phyloP scores from a whole-genome alignment of 2,329 filamentous ascomycete species.

The Trematosphaeria pertusa region DNA sequence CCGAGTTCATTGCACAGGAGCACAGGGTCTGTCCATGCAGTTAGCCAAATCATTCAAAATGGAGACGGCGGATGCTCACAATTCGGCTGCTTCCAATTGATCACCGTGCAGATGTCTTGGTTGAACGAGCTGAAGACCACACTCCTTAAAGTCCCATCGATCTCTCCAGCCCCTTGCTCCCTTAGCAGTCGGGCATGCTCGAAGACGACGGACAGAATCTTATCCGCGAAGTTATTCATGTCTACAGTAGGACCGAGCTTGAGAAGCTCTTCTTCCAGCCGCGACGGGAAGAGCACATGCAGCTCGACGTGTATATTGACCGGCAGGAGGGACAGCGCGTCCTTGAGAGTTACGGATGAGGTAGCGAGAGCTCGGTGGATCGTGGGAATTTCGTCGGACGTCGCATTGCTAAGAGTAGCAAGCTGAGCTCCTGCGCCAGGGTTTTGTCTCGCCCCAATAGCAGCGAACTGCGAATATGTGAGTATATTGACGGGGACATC shows the following conservation, averaged over 20 bases:
- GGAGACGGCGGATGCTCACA: constrained; percentile 62
- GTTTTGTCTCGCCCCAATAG: constrained; percentile 48
- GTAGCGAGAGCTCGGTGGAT: constrained; percentile 75
- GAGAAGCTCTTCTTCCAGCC: constrained; percentile 72
- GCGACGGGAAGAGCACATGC: constrained; percentile 86
- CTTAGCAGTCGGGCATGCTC: constrained; percentile 80
- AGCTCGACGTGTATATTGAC: constrained; percentile 85
- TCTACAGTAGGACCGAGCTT: constrained; percentile 78
- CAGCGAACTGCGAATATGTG: constrained; percentile 74
- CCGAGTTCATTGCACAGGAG: constrained; percentile 94
- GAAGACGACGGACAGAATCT: constrained; percentile 84
- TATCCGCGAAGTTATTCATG: constrained; percentile 86
- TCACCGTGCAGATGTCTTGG: constrained; percentile 83
- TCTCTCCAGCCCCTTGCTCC: constrained; percentile 59
- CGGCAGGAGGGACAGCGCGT: constrained; percentile 78
- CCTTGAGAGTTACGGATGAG: constrained; percentile 79
- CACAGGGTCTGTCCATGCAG: constrained; percentile 70
- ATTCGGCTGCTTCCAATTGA: constrained; percentile 99
- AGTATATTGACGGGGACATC: constrained; percentile 84
- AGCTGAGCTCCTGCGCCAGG: constrained; percentile 30
- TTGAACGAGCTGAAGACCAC: constrained; percentile 97
- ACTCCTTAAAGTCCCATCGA: constrained; percentile 75
- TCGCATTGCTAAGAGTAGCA: constrained; percentile 32
- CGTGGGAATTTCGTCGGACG: constrained; percentile 54
- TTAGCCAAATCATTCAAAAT: constrained; percentile 16